Base-by-base conservation (phyloP, 2,329 filamentous ascomycete species). In the Diaporthe destruens region DNA sequence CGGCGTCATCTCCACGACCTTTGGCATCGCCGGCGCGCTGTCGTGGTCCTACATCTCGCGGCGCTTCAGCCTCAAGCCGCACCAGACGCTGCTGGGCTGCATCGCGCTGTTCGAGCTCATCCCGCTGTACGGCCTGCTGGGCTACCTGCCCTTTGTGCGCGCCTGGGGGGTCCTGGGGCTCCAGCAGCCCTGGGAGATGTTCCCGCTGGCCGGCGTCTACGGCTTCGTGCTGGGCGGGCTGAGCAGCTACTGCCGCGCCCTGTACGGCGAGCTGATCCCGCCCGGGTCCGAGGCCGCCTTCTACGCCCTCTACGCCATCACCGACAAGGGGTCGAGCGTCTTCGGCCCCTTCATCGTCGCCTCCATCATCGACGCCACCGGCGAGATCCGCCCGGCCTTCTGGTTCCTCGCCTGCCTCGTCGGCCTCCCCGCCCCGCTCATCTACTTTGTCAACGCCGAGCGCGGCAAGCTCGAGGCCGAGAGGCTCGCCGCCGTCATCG, bases 151-250 rank as follows among this genome's bases (percentile, higher is more conserved):
- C 0, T 90, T 94, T 8, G 88, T 99, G 59, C 88, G 91, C 77
- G 84, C 86, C 9, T 90, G 93, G 82, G 95, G 94, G 0, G 90
- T 94, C 6, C 84, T 95, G 53, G 96, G 96, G 1, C 87, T 99
- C n/a, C 95, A 98, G 81, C 92, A 96, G 80, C 92, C 94, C 3
- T 98, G 95, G 94, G 96, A 99, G 78, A 98, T 99, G 94, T 98
- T 96, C 78, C 94, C 94, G 0, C 84, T 99, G 0, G 95, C 94
- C 0, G 93, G 93, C 3, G 90, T 98, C 16, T 98, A 98, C 81
- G 96, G 96, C 0, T 90, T 99, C 65, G 95, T 98, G 2, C 90
- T 98, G 39, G 96, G 96, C n/a, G 96, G 96, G 0, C 84, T 99
- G 53, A 94, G 93, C 72, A 93, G 93, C 32, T 98, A 98, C 82